These are phyloP conservation scores for Takashimella koratensis DNA, from an alignment of 1,284 basidiomycete species.

Conservation along the genomic window DNA sequence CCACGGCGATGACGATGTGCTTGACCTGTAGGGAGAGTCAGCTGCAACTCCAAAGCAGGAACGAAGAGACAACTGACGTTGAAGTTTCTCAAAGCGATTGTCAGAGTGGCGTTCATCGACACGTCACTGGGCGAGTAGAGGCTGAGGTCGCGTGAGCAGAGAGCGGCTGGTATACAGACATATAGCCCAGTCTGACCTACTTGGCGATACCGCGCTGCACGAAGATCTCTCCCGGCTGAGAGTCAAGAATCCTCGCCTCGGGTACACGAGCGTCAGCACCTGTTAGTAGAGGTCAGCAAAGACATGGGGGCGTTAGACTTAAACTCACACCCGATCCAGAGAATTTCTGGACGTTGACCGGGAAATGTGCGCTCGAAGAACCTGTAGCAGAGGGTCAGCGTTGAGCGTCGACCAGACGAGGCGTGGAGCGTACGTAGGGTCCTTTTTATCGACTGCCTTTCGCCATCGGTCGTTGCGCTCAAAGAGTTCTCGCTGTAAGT, in stretches of 20 bases:
- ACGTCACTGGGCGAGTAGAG: conserved; percentile 43
- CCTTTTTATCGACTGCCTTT: conserved; percentile 6
- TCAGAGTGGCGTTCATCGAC: conserved; percentile 42
- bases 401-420: not conserved
- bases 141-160: too few species aligned
- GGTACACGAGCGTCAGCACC: conserved; percentile 47
- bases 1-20: conserved; percentile 45
- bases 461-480: conserved; percentile 18
- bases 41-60: not conserved
- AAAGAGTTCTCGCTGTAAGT: conserved; percentile 17
- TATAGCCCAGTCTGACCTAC: too few species aligned
- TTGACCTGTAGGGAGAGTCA: conserved; percentile 20
- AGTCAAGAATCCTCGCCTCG: conserved; percentile 44
- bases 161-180: too few species aligned
- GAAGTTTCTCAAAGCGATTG: conserved; percentile 46
- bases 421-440: conserved; percentile 10
- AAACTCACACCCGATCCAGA: conserved; percentile 47
- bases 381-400: conserved; percentile 12
- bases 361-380: conserved; percentile 44
- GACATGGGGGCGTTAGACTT: not conserved
- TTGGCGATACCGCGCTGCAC: conserved; percentile 47
- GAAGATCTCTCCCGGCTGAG: conserved; percentile 45
- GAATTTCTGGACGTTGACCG: conserved; percentile 45
- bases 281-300: conserved; percentile 15
- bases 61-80: conserved; percentile 9